Evolutionary conservation across 164 flowering plant species (phyloP), one percentile per base, ranked within the genome.

Genomic region (Sedum album): DNA sequence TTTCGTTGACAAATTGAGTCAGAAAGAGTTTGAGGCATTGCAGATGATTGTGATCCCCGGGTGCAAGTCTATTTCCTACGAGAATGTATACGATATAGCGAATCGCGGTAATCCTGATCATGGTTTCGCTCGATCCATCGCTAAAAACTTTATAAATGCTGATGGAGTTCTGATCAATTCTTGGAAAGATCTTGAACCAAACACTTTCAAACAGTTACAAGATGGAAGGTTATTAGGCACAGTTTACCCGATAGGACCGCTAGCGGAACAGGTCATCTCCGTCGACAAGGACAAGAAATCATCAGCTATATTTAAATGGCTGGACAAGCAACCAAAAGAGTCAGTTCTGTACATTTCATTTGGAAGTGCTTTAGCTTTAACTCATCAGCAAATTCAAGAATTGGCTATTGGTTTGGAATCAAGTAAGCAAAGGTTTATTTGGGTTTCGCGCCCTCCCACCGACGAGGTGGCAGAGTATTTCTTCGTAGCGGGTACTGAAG

Each of bases 151-250:
- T n/a, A n/a, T n/a, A n/a, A n/a, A n/a, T n/a, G n/a, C n/a, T n/a
- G n/a, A n/a, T n/a, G 86, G 86, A 13, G 67, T 83, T 36, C 36
- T 85, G 28, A 20, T 79, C 28, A 85, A 83, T 69, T 74, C 86
- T 1, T 79, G 84, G 75, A 71, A 77, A 15, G 83, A 75, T 28
- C 70, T 83, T 10, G 84, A 85, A n/a, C n/a, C n/a, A n/a, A n/a
- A n/a, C n/a, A n/a, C n/a, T n/a, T n/a, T n/a, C n/a, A n/a, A n/a
- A n/a, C 75, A 80, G 10, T 23, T 83, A 1, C 7, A 66, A 17
- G 75, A 80, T 2, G 46, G 64, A 11, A 66, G 70, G 18, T 26
- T 61, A 2, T 9, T 74, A 42, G 53, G 72, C 31, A 63, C 60
- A 61, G 74, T 84, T n/a, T n/a, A n/a, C n/a, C n/a, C n/a, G n/a